A percentile compares a stretch with the other conserved stretches of the same genome.
Evolutionary conservation across 2,329 filamentous ascomycete species (phyloP).

Genomic region (Alternaria dauci): DNA sequence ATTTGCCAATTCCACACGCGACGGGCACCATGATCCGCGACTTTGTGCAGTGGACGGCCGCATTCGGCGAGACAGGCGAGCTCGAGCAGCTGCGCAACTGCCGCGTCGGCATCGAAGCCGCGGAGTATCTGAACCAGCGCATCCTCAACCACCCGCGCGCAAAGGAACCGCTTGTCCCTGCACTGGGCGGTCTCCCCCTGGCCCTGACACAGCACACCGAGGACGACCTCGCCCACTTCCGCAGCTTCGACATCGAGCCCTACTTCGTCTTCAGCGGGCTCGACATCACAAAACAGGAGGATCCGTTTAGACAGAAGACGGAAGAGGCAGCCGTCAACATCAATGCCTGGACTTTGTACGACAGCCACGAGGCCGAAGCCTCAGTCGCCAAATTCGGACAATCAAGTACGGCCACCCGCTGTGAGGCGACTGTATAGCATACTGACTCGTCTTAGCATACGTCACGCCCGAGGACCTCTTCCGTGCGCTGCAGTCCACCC

Average conservation of each 20-base stretch:
- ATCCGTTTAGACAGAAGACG: conserved; percentile 66
- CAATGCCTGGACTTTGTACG: conserved; percentile 87
- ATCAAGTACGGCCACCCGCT: conserved; percentile 65
- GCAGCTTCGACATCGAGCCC: conserved; percentile 73
- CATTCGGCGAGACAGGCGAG: conserved; percentile 65
- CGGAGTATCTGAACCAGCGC: conserved; percentile 79
- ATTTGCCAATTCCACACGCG: conserved; percentile 20
- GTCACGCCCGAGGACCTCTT: conserved; percentile 72
- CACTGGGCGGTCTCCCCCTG: conserved; percentile 86
- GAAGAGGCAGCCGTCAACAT: conserved; percentile 74
- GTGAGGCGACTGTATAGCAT: neutral
- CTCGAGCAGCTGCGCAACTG: conserved; percentile 76
- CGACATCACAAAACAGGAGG: conserved; percentile 74
- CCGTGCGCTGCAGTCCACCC: conserved; percentile 76
- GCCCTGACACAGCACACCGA: conserved; percentile 79
- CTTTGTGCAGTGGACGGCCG: conserved; percentile 66
- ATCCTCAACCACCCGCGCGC: conserved; percentile 66
- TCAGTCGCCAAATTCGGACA: conserved; percentile 89
- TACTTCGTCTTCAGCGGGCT: conserved; percentile 94
- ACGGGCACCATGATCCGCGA: conserved; percentile 52
- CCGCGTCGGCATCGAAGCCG: conserved; percentile 85
- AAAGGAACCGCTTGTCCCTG: conserved; percentile 87
- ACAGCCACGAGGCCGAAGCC: conserved; percentile 77
- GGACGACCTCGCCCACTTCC: conserved; percentile 77
- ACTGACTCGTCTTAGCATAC: conserved; percentile 63